Conservation (phyloP, 345 rosid genomes). For the Linum lewisii region DNA sequence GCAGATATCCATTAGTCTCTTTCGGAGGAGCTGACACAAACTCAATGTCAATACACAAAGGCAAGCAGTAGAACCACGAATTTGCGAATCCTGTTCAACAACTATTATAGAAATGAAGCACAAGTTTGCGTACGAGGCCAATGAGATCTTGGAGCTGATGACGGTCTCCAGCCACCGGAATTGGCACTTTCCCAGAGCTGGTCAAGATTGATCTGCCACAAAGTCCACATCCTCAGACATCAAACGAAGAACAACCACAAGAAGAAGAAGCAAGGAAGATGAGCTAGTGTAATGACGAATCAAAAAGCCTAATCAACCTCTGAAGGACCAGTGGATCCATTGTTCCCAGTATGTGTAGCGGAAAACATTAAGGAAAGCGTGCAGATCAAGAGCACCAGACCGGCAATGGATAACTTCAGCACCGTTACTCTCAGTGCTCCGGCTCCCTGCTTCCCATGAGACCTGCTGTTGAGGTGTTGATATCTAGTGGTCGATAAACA, state of each 20-base stretch:
- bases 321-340: constrained; percentile 34
- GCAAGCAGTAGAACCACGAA: constrained; percentile 1
- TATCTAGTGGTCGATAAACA: neutral
- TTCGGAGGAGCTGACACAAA: constrained; percentile 69
- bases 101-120: neutral
- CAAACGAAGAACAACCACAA: neutral
- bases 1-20: constrained; percentile 81
- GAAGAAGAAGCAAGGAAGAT: neutral
- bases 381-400: constrained; percentile 62
- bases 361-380: constrained; percentile 59
- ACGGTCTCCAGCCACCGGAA: constrained; percentile 88
- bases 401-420: constrained; percentile 52
- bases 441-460: constrained; percentile 50
- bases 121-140: constrained; percentile 66
- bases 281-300: neutral
- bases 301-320: constrained; percentile 28
- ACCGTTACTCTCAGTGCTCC: constrained; percentile 46
- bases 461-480: constrained; percentile 18
- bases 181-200: constrained; percentile 87
- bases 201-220: constrained; percentile 52
- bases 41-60: constrained; percentile 1
- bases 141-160: constrained; percentile 90
- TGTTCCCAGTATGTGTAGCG: constrained; percentile 30
- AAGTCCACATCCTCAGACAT: neutral
- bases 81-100: neutral